Conservation (phyloP, 2,329 filamentous ascomycete genomes). For the Xylariaceae sp. region DNA sequence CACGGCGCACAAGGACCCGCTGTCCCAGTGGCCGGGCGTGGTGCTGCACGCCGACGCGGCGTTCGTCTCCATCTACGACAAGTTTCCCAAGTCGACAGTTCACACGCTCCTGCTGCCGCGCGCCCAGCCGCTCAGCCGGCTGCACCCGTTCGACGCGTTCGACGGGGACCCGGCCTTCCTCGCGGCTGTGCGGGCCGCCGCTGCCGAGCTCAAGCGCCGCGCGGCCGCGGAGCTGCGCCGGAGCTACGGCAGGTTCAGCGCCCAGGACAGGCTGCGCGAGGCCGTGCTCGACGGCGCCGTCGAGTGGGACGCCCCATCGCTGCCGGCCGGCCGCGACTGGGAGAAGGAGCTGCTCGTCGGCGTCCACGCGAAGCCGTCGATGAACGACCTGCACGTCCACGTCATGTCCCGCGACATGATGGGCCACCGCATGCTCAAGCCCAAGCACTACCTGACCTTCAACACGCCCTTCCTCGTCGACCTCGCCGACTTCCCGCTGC, state of each 20-base stretch:
- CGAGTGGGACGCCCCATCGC: slow-evolving; percentile 37
- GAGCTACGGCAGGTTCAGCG: slow-evolving; percentile 58
- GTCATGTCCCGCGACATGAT: slow-evolving; percentile 76
- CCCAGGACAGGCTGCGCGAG: slow-evolving; percentile 56
- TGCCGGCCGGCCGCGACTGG: slow-evolving; percentile 77
- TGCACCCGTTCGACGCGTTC: slow-evolving; percentile 75
- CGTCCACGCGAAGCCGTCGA: slow-evolving; percentile 81
- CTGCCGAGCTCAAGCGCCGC: slow-evolving; percentile 53
- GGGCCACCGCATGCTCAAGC: slow-evolving; percentile 65
- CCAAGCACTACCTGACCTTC: slow-evolving; percentile 92
- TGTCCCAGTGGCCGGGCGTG: slow-evolving; percentile 49
- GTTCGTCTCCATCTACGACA: slow-evolving; percentile 74
- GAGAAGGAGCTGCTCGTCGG: slow-evolving; percentile 66
- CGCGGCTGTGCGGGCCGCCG: slow-evolving; percentile 54
- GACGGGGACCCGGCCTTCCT: slow-evolving; percentile 67
- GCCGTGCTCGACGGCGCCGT: slow-evolving; percentile 58
- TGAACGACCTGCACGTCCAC: slow-evolving; percentile 90
- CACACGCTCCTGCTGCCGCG: slow-evolving; percentile 88
- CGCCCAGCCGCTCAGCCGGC: slow-evolving; percentile 46
- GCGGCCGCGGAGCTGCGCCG: slow-evolving; percentile 72
- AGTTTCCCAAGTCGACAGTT: slow-evolving; percentile 77
- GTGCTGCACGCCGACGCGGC: slow-evolving; percentile 63
- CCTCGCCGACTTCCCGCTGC: slow-evolving; percentile 74
- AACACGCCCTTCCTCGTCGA: slow-evolving; percentile 76
- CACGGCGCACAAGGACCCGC: slow-evolving; percentile 49